Evolutionary conservation across 1,284 basidiomycete species (phyloP).

Genomic region (Marasmius tenuissimus): DNA sequence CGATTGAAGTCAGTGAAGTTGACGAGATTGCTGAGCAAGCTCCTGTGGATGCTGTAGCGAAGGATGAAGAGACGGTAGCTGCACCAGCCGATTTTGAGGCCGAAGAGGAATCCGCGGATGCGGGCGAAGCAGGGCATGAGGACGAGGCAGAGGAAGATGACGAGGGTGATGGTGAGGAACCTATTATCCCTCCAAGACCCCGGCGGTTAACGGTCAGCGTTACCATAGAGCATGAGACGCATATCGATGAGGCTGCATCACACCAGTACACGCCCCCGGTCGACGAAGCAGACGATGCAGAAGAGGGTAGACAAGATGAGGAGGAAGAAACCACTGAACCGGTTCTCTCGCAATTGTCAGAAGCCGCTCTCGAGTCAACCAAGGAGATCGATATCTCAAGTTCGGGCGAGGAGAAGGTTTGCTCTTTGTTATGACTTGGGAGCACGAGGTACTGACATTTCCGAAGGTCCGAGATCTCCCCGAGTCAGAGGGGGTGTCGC

Average conservation of each 20-base stretch:
- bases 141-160: background rate
- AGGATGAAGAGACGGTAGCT: background rate
- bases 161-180: background rate
- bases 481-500: background rate
- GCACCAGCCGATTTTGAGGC: background rate
- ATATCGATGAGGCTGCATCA: background rate
- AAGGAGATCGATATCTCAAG: too few species aligned
- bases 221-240: background rate
- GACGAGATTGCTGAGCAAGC: background rate
- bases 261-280: background rate
- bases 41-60: background rate
- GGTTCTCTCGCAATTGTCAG: too few species aligned
- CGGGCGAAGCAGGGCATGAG: background rate
- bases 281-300: background rate
- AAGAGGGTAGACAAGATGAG: background rate
- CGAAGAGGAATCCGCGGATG: background rate
- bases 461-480: background rate
- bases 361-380: too few species aligned
- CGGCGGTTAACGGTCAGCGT: background rate
- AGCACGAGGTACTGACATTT: background rate
- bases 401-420: background rate
- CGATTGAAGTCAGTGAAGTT: background rate
- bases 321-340: background rate
- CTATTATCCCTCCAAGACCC: background rate
- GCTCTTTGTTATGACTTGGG: background rate